phyloP scores from a whole-genome alignment of 257 asterid species.

The Eucommia ulmoides region DNA sequence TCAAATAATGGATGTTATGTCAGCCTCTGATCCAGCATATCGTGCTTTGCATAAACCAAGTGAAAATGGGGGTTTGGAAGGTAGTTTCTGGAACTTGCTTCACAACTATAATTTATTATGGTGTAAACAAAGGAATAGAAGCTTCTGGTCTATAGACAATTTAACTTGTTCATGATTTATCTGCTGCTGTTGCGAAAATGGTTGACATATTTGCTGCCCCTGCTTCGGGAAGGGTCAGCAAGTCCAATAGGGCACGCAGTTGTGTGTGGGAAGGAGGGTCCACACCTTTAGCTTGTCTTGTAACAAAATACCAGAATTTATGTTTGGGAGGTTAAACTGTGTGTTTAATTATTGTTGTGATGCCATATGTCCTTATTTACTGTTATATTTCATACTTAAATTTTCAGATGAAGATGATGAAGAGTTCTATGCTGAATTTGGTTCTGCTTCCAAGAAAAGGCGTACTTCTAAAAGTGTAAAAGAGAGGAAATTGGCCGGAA shows the following conservation, averaged over 20 bases:
- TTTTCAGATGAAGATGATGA: slow-evolving; percentile 66
- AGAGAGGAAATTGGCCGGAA: slow-evolving; percentile 52
- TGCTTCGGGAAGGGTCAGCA: no score
- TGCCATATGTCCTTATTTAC: background rate
- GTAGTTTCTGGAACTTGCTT: slow-evolving; percentile 33
- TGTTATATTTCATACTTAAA: slow-evolving; percentile 1
- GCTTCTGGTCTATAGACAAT: no score
- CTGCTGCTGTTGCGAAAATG: no score
- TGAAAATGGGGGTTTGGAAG: slow-evolving; percentile 49
- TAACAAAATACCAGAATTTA: no score
- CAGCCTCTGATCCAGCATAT: slow-evolving; percentile 81
- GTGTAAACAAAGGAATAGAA: no score
- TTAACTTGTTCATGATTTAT: background rate
- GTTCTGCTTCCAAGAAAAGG: slow-evolving; percentile 73
- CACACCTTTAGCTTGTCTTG: no score
- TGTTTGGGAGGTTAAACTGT: no score
- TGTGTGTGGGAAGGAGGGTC: no score
- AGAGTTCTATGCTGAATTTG: slow-evolving; percentile 50
- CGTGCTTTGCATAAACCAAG: slow-evolving; percentile 87
- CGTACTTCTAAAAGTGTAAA: slow-evolving; percentile 50
- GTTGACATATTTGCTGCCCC: no score
- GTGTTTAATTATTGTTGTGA: no score
- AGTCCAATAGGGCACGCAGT: no score
- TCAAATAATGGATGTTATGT: slow-evolving; percentile 83
- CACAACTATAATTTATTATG: no score